Percentiles rank a stretch among this genome's conserved stretches.
Evolutionary conservation across 306 rosid species (phyloP).

Genomic region (Quercus glauca): DNA sequence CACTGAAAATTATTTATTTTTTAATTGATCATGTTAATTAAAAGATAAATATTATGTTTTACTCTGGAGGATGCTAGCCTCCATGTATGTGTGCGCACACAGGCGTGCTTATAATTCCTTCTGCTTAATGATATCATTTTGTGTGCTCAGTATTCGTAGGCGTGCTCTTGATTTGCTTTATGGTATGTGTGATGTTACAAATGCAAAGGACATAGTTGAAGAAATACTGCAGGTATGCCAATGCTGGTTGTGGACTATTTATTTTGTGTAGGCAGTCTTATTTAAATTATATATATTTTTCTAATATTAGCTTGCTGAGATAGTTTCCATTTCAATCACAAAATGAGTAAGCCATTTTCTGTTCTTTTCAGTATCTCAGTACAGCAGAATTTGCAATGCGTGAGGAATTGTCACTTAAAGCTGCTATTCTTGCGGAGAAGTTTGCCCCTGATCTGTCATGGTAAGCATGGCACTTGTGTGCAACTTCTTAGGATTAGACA

Average conservation of each 20-base stretch:
- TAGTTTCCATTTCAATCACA: constrained; percentile 25
- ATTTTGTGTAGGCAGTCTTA: background rate
- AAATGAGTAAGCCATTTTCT: constrained; percentile 30
- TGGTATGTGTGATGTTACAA: constrained; percentile 99
- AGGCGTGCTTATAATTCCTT: constrained; percentile 3
- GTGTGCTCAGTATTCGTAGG: constrained; percentile 76
- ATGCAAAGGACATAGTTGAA: constrained; percentile 98
- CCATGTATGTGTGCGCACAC: background rate
- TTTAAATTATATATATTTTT: background rate
- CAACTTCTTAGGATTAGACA: background rate
- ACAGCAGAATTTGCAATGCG: constrained; percentile 99
- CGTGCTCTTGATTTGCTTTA: constrained; percentile 99
- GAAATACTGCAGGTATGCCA: constrained; percentile 84
- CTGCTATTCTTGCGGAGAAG: constrained; percentile 99
- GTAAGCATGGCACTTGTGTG: constrained; percentile 35
- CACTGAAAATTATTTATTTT: background rate
- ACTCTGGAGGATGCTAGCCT: background rate
- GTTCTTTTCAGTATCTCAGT: constrained; percentile 82
- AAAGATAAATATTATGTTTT: background rate
- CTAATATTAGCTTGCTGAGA: background rate
- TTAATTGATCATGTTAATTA: background rate
- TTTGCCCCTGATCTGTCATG: constrained; percentile 99
- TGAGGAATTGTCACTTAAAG: constrained; percentile 95
- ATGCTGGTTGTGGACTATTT: constrained; percentile 10
- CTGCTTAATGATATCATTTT: constrained; percentile 29